Conservation (phyloP, 805 yeast genomes). For the Lipomyces oligophaga region DNA sequence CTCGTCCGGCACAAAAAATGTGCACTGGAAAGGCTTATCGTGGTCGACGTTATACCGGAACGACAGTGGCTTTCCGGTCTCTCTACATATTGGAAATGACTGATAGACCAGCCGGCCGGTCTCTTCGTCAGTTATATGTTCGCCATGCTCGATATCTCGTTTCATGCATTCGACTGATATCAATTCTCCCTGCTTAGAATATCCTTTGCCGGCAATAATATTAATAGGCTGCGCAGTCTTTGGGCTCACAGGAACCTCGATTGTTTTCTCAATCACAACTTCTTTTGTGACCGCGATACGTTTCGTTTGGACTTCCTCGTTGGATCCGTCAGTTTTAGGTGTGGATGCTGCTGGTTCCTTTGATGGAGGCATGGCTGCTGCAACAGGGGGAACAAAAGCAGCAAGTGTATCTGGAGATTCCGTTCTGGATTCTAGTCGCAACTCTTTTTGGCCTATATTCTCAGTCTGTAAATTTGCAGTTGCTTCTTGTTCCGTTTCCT, state of each 20-base stretch:
- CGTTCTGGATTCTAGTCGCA: neutral
- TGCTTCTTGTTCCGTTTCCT: slow-evolving; percentile 4
- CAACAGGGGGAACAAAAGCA: neutral
- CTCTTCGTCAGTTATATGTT: slow-evolving; percentile 61
- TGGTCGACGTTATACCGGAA: slow-evolving; percentile 49
- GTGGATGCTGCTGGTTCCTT: neutral
- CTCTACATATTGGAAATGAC: slow-evolving; percentile 60
- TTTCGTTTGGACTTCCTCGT: neutral
- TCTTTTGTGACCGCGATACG: slow-evolving; percentile 5
- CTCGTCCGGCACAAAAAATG: slow-evolving; percentile 60
- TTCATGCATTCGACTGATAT: slow-evolving; percentile 51
- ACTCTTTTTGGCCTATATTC: neutral
- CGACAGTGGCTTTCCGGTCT: slow-evolving; percentile 57
- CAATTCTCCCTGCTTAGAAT: slow-evolving; percentile 3
- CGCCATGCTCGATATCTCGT: slow-evolving; percentile 71
- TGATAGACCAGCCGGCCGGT: slow-evolving; percentile 53
- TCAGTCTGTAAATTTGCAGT: no score
- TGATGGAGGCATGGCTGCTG: neutral
- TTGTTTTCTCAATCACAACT: slow-evolving; percentile 1
- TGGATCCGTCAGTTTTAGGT: neutral
- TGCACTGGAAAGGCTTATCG: slow-evolving; percentile 53
- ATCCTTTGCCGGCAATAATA: slow-evolving; percentile 11
- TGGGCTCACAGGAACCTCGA: neutral
- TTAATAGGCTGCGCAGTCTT: slow-evolving; percentile 2
- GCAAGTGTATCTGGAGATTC: neutral